Conservation (phyloP, 768 basidiomycete species). For the Suillus cothurnatus region DNA sequence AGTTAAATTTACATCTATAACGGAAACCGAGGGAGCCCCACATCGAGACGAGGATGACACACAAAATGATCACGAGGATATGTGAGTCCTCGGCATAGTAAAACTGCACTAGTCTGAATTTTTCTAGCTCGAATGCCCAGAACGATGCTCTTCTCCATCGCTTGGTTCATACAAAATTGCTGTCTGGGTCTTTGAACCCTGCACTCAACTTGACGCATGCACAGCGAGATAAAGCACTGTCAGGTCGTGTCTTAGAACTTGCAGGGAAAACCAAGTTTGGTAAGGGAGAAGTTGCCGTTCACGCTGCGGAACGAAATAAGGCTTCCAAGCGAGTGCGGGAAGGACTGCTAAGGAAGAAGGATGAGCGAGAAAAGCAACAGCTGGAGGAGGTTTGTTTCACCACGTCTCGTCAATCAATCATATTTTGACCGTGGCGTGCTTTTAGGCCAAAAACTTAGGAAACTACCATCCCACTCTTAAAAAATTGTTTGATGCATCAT, state of each 20-base stretch:
- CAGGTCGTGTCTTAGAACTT: conserved; percentile 76
- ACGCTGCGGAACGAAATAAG: conserved; percentile 64
- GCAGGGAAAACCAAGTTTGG: conserved; percentile 70
- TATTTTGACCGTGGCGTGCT: conserved; percentile 13
- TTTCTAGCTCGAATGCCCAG: conserved; percentile 64
- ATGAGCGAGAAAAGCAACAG: conserved; percentile 51
- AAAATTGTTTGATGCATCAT: conserved; percentile 54
- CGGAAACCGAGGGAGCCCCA: conserved; percentile 26
- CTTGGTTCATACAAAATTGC: conserved; percentile 75
- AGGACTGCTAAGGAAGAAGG: conserved; percentile 65
- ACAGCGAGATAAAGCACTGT: conserved; percentile 70
- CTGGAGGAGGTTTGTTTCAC: conserved; percentile 64
- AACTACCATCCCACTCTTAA: conserved; percentile 85
- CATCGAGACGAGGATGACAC: conserved; percentile 14
- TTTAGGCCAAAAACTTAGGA: conserved; percentile 78
- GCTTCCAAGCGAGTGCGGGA: conserved; percentile 74
- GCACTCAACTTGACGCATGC: conserved; percentile 66
- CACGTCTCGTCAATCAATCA: background rate
- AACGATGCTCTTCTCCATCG: conserved; percentile 81
- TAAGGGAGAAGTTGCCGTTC: conserved; percentile 66
- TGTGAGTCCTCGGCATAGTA: background rate
- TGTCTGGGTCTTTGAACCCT: conserved; percentile 71
- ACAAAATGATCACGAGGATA: conserved; percentile 2
- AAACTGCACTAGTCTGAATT: conserved; percentile 8
- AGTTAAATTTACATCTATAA: conserved; percentile 48